Evolutionary conservation across 148 eudicot species (phyloP), one percentile per base, ranked within the genome.

Genomic region (Spergularia marina): DNA sequence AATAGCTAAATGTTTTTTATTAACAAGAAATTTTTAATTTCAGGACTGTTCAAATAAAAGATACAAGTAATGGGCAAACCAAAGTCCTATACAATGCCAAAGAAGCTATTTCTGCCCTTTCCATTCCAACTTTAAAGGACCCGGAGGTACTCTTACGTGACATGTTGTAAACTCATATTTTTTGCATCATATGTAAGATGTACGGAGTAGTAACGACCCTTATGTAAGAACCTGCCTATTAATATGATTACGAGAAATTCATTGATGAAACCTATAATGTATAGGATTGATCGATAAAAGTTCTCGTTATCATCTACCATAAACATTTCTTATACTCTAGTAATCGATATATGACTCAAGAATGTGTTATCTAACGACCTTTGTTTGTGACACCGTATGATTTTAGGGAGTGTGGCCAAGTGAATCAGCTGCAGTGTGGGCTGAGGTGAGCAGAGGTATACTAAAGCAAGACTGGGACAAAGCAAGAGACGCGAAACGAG

Each of bases 361-460:
- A 70, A 52, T 21, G 1, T 70, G 21, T 9, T 68, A 4, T 44
- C 49, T 44, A 44, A 44, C 49, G 49, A 44, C 7, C 54, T 9
- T 68, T 30, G 7, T 9, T 7, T 15, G 69, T 15, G 11, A 40
- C 56, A 34, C 5, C 4, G n/a, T 25, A 15, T 54, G 7, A 54
- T 47, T 65, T 47, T 67, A 91, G 98, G 89, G 81, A 39, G 74
- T 93, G 47, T 54, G 68, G 67, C 20, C 80, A 68, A 89, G 82
- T 60, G 98, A 93, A 77, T 93, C 98, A 56, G 83, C 86, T 5
- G 73, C 78, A 18, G 90, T 91, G 25, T 93, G 98, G 98, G 86
- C 76, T 4, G 84, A 93, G 70, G 97, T 93, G 63, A 91, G 85
- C 73, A 79, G 78, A 78, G 82, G 84, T 21, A 88, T 93, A 12